Evolutionary conservation across 495 filamentous ascomycete species (phyloP), one percentile per base, ranked within the genome.

Genomic region (Opeltia flavorubescens): DNA sequence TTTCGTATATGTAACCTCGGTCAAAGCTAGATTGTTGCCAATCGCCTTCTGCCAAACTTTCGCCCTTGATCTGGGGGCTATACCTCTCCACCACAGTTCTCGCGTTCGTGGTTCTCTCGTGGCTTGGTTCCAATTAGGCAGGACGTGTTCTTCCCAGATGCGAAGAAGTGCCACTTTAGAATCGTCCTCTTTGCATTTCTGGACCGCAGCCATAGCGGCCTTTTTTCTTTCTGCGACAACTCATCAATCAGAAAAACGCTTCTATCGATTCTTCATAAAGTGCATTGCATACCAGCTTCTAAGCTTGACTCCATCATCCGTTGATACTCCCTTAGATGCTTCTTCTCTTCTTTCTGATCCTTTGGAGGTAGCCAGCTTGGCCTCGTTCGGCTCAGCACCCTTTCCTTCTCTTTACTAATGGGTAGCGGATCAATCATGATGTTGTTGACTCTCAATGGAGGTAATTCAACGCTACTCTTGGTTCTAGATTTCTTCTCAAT

Each of bases 341-440:
- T 81, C 60, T 77, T 89, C 63, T 98, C 91, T 61, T 98, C 91
- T 41, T 83, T 85, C 23, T 84, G 87, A 50, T 86, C 79, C 64
- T 98, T 96, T 0, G 91, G 91, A 5, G 91, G 91, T 13, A 98
- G 69, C 91, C 91, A 98, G 31, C 84, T 89, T 0, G 91, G 91
- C 24, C 91, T 76, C 11, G 91, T 98, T 34, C 93, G 73, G 18
- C 86, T 87, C 17, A 98, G 66, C 5, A 95, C 83, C 33, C 83
- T 86, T 54, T 94, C 87, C 63, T 98, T 98, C 68, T 98, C 91
- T 65, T 88, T 93, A 55, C 89, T 95, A 29, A 94, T 81, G 1
- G 89, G 93, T 47, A 98, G 64, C 6, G 91, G 91, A 61, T 98
- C 91, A 49, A 95, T 93, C 83, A 96, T 89, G 41, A 93, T 80